These are phyloP conservation scores for Saksenaea vasiformis DNA, from an alignment of 371 early-diverging fungal genomes.

Conservation along the genomic window DNA sequence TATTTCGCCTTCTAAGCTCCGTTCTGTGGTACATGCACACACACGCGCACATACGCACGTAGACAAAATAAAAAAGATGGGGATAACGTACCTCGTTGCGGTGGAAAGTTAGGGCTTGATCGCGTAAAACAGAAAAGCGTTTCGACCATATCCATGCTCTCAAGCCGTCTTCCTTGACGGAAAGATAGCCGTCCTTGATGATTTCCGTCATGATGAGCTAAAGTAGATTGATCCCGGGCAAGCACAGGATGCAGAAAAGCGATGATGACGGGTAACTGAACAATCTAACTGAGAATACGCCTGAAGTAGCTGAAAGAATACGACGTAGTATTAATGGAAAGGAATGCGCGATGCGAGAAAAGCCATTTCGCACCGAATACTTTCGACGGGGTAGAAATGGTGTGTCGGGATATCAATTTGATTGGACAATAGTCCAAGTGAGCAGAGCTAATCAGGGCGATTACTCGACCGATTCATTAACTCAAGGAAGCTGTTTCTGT, in stretches of 20 bases:
- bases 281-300: neutral
- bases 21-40: conserved; percentile 3
- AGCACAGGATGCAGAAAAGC: conserved; percentile 5
- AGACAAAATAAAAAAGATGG: neutral
- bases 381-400: too few relatives aligned
- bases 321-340: neutral
- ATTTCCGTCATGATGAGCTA: conserved; percentile 52
- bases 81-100: conserved; percentile 76
- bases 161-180: conserved; percentile 89
- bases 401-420: too few relatives aligned
- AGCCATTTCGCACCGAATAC: neutral
- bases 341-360: neutral
- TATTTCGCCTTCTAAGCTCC: neutral
- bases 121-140: conserved; percentile 86
- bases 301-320: neutral
- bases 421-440: too few relatives aligned
- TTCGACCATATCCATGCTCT: conserved; percentile 93
- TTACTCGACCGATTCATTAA: too few relatives aligned
- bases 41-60: neutral
- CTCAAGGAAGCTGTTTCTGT: too few relatives aligned
- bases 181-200: conserved; percentile 82
- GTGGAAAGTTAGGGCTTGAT: conserved; percentile 92
- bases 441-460: too few relatives aligned
- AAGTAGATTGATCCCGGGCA: conserved; percentile 4
- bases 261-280: conserved; percentile 1